phyloP scores from a whole-genome alignment of 1,139 yeast species.

The Chernovozyma sophiae-reginae region DNA sequence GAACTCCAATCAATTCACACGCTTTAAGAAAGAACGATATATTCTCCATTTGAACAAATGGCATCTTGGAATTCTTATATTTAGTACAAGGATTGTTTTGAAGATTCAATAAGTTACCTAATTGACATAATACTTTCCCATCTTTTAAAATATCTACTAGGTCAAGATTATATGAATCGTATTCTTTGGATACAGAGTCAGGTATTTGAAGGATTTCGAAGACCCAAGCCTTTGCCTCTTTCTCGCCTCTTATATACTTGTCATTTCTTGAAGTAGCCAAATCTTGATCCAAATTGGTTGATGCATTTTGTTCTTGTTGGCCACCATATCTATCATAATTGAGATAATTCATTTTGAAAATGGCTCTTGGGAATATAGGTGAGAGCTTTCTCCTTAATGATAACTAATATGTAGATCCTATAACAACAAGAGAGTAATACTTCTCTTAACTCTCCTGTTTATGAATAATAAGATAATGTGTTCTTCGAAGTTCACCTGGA shows the following conservation, averaged over 20 bases:
- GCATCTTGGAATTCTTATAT: slow-evolving; percentile 66
- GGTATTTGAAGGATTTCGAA: slow-evolving; percentile 22
- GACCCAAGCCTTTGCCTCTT: slow-evolving; percentile 52
- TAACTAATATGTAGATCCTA: too few species aligned
- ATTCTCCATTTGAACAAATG: slow-evolving; percentile 87
- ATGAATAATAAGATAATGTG: too few species aligned
- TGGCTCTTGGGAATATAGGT: too few species aligned
- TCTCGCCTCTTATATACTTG: slow-evolving; percentile 46
- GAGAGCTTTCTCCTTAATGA: too few species aligned
- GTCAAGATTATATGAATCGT: slow-evolving; percentile 16
- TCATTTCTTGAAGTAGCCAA: slow-evolving; percentile 39
- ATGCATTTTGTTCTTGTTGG: slow-evolving; percentile 21
- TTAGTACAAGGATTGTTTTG: slow-evolving; percentile 36
- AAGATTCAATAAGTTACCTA: slow-evolving; percentile 34
- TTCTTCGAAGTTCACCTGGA: too few species aligned
- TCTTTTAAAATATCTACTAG: slow-evolving; percentile 56
- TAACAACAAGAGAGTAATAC: too few species aligned
- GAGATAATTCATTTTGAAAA: slow-evolving; percentile 13
- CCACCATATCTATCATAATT: slow-evolving; percentile 10
- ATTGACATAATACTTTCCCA: slow-evolving; percentile 61
- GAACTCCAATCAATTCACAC: slow-evolving; percentile 62
- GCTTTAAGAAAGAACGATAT: slow-evolving; percentile 66
- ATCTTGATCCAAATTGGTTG: slow-evolving; percentile 58
- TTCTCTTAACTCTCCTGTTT: too few species aligned
- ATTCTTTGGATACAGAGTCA: slow-evolving; percentile 13